Evolutionary conservation across 176 grass and related monocot species (phyloP), one percentile per base, ranked within the genome.

Genomic region (Echinochloa phyllopogon): DNA sequence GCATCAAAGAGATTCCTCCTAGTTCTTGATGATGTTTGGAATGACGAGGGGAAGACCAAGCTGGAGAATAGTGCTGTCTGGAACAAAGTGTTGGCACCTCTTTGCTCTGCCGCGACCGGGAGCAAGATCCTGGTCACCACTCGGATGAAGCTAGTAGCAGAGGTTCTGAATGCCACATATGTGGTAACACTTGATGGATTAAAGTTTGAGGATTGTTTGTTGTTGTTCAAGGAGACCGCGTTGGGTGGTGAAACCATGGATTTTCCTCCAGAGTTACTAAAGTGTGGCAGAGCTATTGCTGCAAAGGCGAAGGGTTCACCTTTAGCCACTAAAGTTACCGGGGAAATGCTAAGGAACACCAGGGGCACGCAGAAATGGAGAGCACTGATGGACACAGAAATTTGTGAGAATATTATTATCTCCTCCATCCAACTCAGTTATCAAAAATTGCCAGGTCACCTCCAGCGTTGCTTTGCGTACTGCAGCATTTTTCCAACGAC

Each of bases 121-220:
- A 94, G 89, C 79, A 91, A 81, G 61, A 84, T 94, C 60, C 56
- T 94, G 69, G 69, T 89, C 37, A 94, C 89, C 25, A 94, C 89
- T 81, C 74, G 83, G 18, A 72, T 80, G 57, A 82, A 65, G 29
- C 23, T 69, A 8, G 86, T 85, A 18, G 79, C 83, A 48, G 60
- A 75, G 50, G 86, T 89, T 72, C 69, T 80, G 33, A 81, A 59
- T 76, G 65, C 74, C 0, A 60, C 9, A 1, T 50, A 77, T 5
- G 11, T 81, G 11, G 56, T 91, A 24, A 1, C 12, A 6, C 62
- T 94, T 16, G 47, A 94, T n/a, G 69, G 79, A 11, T 75, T 91
- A 51, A 39, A 47, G 17, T 38, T 49, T 23, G 17, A 38, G 15
- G 80, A 80, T 20, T 89, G 75, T 44, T 85, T 72, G 84, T 45